These are phyloP conservation scores for Sporisorium iseilematis-ciliati DNA, from an alignment of 1,284 basidiomycete genomes.

Conservation along the genomic window DNA sequence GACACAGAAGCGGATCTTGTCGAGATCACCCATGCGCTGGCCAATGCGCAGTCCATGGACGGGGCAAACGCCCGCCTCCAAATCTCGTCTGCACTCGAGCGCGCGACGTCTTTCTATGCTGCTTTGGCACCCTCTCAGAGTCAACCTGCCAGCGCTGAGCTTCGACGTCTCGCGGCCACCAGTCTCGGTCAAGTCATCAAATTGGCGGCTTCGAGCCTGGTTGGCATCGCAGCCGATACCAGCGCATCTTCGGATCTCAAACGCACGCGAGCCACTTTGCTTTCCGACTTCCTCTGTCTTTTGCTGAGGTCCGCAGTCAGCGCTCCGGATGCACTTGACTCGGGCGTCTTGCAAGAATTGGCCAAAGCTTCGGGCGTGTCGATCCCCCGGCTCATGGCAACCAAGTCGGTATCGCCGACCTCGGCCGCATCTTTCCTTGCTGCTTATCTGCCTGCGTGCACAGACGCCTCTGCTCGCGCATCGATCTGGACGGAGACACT, in stretches of 20 bases:
- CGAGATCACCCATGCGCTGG: slow-evolving; percentile 14
- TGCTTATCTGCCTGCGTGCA: slow-evolving; percentile 33
- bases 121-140: slow-evolving; percentile 27
- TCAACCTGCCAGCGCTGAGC: slow-evolving; percentile 13
- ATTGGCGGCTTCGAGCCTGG: slow-evolving; percentile 16
- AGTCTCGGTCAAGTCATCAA: slow-evolving; percentile 17
- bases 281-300: slow-evolving; percentile 33
- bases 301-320: slow-evolving; percentile 23
- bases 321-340: slow-evolving; percentile 22
- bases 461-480: slow-evolving; percentile 13
- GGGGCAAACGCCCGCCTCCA: background rate
- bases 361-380: slow-evolving; percentile 17
- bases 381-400: slow-evolving; percentile 31
- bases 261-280: slow-evolving; percentile 21
- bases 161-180: slow-evolving; percentile 14
- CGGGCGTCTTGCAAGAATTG: slow-evolving; percentile 15
- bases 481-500: slow-evolving; percentile 47
- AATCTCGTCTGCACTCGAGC: slow-evolving; percentile 17
- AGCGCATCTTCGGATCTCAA: slow-evolving; percentile 3
- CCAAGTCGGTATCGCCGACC: slow-evolving; percentile 25
- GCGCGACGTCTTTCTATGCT: slow-evolving; percentile 32
- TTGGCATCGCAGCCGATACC: slow-evolving; percentile 4
- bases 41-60: slow-evolving; percentile 2
- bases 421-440: slow-evolving; percentile 36
- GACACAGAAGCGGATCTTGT: slow-evolving; percentile 23